phyloP scores from a whole-genome alignment of 139 green algal genomes.

The Micractinium conductrix region DNA sequence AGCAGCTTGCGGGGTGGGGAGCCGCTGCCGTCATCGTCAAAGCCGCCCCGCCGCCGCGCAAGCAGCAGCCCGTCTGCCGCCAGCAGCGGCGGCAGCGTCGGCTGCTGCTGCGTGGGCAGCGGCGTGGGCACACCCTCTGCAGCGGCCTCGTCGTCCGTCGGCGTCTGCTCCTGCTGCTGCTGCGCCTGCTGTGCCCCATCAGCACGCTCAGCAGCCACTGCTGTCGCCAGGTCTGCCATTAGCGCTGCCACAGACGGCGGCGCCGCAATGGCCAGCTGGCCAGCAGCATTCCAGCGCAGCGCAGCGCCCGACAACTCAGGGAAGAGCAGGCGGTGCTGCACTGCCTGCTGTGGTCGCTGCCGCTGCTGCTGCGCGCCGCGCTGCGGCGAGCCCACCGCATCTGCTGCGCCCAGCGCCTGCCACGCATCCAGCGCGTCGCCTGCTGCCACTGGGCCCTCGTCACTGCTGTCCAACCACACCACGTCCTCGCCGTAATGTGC shows the following conservation, averaged over 20 bases:
- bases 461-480: neutral
- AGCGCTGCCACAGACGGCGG: slow-evolving; percentile 22
- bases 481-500: neutral
- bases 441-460: neutral
- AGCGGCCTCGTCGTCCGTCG: no score
- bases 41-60: neutral
- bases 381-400: neutral
- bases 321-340: slow-evolving; percentile 31
- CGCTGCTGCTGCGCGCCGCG: neutral
- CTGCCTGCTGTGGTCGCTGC: neutral
- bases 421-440: neutral
- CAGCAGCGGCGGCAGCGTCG: slow-evolving; percentile 1
- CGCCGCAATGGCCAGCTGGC: slow-evolving; percentile 26
- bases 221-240: neutral
- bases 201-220: neutral
- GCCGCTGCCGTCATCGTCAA: no score
- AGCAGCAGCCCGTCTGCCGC: slow-evolving; percentile 12
- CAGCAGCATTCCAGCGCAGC: neutral
- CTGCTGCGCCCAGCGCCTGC: neutral
- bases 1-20: neutral
- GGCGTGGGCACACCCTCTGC: slow-evolving; percentile 1
- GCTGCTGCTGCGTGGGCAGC: neutral
- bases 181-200: neutral
- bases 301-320: neutral
- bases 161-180: neutral